Evolutionary conservation across 331 rosid species (phyloP).

Genomic region (Quercus tomentella): DNA sequence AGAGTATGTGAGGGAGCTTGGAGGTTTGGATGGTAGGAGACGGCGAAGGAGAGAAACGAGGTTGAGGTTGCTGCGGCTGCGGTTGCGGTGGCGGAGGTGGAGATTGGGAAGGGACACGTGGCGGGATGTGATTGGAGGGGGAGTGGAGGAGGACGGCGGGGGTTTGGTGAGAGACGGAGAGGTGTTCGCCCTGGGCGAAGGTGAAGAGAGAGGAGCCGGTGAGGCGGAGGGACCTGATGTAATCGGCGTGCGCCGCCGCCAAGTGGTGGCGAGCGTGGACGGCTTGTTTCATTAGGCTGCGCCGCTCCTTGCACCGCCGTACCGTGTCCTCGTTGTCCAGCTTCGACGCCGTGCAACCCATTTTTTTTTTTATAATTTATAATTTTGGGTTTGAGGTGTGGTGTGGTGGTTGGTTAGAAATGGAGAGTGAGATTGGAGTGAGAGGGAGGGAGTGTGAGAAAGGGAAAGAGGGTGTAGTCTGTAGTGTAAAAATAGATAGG

Average conservation of each 20-base stretch:
- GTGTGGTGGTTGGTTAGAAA: not conserved
- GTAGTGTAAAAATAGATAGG: too few species aligned
- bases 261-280: slow-evolving; percentile 82
- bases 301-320: slow-evolving; percentile 91
- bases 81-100: slow-evolving; percentile 46
- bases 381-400: not conserved
- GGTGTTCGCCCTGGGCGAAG: slow-evolving; percentile 72
- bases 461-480: not conserved
- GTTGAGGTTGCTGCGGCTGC: slow-evolving; percentile 32
- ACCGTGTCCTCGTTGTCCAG: slow-evolving; percentile 92
- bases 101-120: slow-evolving; percentile 43
- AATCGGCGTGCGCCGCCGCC: slow-evolving; percentile 94
- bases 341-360: slow-evolving; percentile 95
- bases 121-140: slow-evolving; percentile 14
- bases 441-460: not conserved
- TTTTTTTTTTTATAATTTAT: not conserved
- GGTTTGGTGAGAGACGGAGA: slow-evolving; percentile 69
- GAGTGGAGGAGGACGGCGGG: slow-evolving; percentile 78
- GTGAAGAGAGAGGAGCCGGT: slow-evolving; percentile 81
- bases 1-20: slow-evolving; percentile 58
- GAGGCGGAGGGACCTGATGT: slow-evolving; percentile 82
- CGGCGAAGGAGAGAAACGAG: slow-evolving; percentile 31
- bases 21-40: slow-evolving; percentile 55
- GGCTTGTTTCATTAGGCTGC: slow-evolving; percentile 86
- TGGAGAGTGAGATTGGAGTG: not conserved